phyloP scores from a whole-genome alignment of 75 land plant genomes.

The Adiantum capillusveneris region DNA sequence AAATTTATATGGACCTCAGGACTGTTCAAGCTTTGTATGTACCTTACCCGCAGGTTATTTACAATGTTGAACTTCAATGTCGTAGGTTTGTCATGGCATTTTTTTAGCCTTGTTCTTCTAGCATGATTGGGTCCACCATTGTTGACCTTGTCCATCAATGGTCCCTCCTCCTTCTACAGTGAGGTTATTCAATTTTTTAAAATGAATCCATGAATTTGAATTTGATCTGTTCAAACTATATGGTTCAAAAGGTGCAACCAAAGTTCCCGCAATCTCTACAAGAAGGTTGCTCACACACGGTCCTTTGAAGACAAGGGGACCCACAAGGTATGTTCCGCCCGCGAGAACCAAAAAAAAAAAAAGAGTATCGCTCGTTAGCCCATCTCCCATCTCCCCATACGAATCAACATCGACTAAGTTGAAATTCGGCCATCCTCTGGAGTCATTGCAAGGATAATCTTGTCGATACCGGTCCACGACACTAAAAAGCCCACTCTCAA shows the following conservation, averaged over 20 bases:
- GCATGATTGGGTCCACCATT: conserved; percentile 95
- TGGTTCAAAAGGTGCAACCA: too few relatives aligned
- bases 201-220: conserved; percentile 54
- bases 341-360: conserved; percentile 55
- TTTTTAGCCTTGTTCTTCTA: conserved; percentile 61
- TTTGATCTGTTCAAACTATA: conserved; percentile 58
- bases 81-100: conserved; percentile 55
- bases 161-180: conserved; percentile 60
- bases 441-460: neutral
- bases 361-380: conserved; percentile 55
- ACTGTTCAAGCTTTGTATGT: conserved; percentile 53
- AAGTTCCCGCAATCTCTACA: conserved; percentile 49
- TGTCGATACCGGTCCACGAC: neutral
- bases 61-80: conserved; percentile 28
- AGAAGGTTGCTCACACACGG: conserved; percentile 43
- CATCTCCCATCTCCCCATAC: conserved; percentile 74
- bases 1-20: conserved; percentile 44
- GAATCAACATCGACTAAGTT: conserved; percentile 35
- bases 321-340: conserved; percentile 31
- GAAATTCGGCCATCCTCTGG: neutral
- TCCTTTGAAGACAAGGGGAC: conserved; percentile 51
- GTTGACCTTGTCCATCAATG: conserved; percentile 78
- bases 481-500: too few relatives aligned
- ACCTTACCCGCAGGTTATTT: conserved; percentile 32
- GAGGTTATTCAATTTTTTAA: conserved; percentile 51